Conservation (phyloP, 768 basidiomycete species). For the Udeniomyces megalosporus region DNA sequence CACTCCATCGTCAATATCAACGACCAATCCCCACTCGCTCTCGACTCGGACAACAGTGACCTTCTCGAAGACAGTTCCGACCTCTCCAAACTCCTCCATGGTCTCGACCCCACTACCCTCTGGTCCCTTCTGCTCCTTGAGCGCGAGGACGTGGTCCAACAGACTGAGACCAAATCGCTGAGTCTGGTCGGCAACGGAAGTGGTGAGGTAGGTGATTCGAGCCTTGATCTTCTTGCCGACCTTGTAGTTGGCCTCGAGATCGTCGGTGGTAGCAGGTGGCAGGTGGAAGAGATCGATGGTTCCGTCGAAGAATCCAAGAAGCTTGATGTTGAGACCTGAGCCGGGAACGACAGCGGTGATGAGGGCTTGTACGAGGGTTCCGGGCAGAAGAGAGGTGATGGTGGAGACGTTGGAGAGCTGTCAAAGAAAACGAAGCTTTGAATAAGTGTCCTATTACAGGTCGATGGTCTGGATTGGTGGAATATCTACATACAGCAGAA, state of each 20-base stretch:
- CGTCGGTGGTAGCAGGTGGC: slow-evolving; percentile 19
- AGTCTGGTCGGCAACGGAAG: slow-evolving; percentile 28
- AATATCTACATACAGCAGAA: not conserved
- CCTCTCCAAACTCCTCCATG: slow-evolving; percentile 46
- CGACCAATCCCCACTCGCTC: slow-evolving; percentile 62
- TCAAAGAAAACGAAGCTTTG: too few relatives aligned
- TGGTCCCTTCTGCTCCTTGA: slow-evolving; percentile 28
- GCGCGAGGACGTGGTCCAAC: slow-evolving; percentile 49
- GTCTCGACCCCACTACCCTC: slow-evolving; percentile 20
- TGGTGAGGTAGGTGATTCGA: slow-evolving; percentile 54
- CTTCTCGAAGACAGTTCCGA: slow-evolving; percentile 55
- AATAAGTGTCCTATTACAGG: too few relatives aligned
- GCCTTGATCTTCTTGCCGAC: slow-evolving; percentile 48
- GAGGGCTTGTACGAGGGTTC: slow-evolving; percentile 60
- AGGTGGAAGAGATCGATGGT: slow-evolving; percentile 73
- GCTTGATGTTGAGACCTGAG: slow-evolving; percentile 66
- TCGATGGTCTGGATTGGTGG: not conserved
- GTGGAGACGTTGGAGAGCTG: slow-evolving; percentile 63
- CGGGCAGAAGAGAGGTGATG: slow-evolving; percentile 70
- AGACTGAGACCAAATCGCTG: slow-evolving; percentile 72
- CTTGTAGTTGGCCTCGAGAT: slow-evolving; percentile 31
- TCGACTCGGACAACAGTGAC: slow-evolving; percentile 63
- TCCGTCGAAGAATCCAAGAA: slow-evolving; percentile 82
- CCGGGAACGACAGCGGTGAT: slow-evolving; percentile 53
- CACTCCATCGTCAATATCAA: slow-evolving; percentile 46